Base-by-base conservation (phyloP, 768 basidiomycete genomes). In the Daedalea quercina region DNA sequence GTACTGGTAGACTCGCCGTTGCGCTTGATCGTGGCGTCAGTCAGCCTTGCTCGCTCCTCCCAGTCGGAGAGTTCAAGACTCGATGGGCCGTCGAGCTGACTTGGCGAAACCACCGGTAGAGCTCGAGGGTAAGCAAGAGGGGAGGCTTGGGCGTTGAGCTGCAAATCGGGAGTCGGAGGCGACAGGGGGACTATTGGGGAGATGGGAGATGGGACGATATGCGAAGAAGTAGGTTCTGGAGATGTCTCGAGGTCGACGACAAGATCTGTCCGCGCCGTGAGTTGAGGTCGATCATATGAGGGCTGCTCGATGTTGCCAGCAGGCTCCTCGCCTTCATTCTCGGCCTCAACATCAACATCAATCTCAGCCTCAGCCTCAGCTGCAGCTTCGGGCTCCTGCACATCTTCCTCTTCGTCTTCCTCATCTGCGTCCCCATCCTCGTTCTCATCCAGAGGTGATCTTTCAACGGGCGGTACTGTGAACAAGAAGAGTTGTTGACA, bases 241-340 rank as follows among this genome's bases (percentile, higher is more conserved):
- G 79, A 80, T 0, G 77, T 77, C 59, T 87, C 84, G 9, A 76
- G 73, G 56, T 87, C 86, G 23, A 84, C 75, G 28, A 87, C 63
- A 28, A 48, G 17, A 15, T 45, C 46, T 4, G 47, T 44, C 26
- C 22, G 44, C 9, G 47, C 20, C 25, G 43, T 17, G 26, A 35
- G n/a, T 2, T 26, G 45, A 25, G 35, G 50, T 13, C 11, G 25
- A 34, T 35, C 52, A 20, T 3, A 22, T 26, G 12, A 11, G 33
- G 12, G 41, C 28, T 28, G 42, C 9, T 44, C 51, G 31, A 57
- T 47, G 2, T 56, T 54, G 11, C 26, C 44, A 26, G 19, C 33
- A 15, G 24, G 47, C 15, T 52, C 53, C 47, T 54, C 52, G 11
- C 50, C 52, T 35, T 56, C 50, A n/a, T n/a, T n/a, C n/a, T 40